These are phyloP conservation scores for Trichoderma breve DNA, from an alignment of 2,329 filamentous ascomycete species.

Conservation along the genomic window DNA sequence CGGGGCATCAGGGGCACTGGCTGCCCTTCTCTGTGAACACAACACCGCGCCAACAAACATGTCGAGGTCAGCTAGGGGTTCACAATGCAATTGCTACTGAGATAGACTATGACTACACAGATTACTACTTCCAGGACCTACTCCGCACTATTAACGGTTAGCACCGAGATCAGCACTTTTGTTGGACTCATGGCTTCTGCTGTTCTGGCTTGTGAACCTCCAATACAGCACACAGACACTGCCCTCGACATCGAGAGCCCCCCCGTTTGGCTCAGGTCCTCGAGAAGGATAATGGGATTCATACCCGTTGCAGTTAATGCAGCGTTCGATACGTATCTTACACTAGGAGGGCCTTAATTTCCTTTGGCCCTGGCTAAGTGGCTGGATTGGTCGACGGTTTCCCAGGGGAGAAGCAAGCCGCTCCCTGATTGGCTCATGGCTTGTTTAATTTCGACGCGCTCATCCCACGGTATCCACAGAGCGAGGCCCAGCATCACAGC, in stretches of 20 bases:
- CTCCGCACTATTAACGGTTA: background rate
- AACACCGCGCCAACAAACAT: background rate
- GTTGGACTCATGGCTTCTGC: background rate
- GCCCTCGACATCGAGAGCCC: background rate
- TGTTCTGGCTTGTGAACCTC: background rate
- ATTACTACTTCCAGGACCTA: background rate
- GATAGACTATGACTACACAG: background rate
- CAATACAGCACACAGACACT: background rate
- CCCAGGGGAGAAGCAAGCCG: slow-evolving; percentile 25
- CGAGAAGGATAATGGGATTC: background rate
- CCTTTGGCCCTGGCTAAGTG: slow-evolving; percentile 10
- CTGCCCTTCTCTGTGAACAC: background rate
- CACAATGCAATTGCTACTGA: background rate
- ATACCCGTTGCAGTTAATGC: slow-evolving; percentile 10
- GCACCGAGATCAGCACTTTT: background rate
- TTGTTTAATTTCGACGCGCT: slow-evolving; percentile 27
- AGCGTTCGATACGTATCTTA: slow-evolving; percentile 13
- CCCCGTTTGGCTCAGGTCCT: background rate
- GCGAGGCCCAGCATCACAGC: slow-evolving; percentile 8
- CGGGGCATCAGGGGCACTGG: background rate
- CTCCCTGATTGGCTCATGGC: slow-evolving; percentile 29
- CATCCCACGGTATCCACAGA: slow-evolving; percentile 18
- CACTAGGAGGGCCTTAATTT: slow-evolving; percentile 21
- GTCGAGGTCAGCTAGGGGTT: background rate
- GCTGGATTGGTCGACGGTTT: slow-evolving; percentile 14